phyloP scores from a whole-genome alignment of 1,139 yeast genomes.

The Geotrichum phurueaensis region DNA sequence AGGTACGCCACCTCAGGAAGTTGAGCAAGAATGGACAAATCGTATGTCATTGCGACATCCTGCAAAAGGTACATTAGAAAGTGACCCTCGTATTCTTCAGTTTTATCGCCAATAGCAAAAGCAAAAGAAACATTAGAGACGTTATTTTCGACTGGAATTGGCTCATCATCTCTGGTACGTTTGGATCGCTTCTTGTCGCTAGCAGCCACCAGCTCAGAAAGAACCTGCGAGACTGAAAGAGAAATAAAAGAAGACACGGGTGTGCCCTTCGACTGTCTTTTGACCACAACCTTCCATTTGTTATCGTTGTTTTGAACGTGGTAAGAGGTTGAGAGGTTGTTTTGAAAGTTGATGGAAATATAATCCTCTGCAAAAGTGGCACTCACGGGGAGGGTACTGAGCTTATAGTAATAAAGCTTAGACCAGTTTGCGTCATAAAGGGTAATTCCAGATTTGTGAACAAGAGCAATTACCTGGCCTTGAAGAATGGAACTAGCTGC shows the following conservation, averaged over 20 bases:
- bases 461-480: conserved; percentile 63
- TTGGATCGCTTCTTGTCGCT: conserved; percentile 7
- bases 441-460: conserved; percentile 60
- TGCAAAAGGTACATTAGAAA: conserved; percentile 5
- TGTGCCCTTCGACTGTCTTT: neutral
- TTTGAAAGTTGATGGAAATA: conserved; percentile 8
- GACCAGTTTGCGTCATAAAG: conserved; percentile 54
- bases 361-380: conserved; percentile 15
- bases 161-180: conserved; percentile 12
- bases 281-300: conserved; percentile 7
- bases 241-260: neutral
- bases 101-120: neutral
- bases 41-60: neutral
- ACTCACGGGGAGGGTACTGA: neutral
- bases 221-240: neutral
- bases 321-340: neutral
- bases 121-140: conserved; percentile 1
- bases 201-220: neutral
- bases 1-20: conserved; percentile 6
- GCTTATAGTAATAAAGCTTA: neutral
- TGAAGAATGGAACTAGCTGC: conserved; percentile 58
- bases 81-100: neutral
- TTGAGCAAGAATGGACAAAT: conserved; percentile 6
- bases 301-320: conserved; percentile 5
- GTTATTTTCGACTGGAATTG: conserved; percentile 3